phyloP scores from a whole-genome alignment of 2,329 filamentous ascomycete species.

The Pseudogymnoascus verrucosus region DNA sequence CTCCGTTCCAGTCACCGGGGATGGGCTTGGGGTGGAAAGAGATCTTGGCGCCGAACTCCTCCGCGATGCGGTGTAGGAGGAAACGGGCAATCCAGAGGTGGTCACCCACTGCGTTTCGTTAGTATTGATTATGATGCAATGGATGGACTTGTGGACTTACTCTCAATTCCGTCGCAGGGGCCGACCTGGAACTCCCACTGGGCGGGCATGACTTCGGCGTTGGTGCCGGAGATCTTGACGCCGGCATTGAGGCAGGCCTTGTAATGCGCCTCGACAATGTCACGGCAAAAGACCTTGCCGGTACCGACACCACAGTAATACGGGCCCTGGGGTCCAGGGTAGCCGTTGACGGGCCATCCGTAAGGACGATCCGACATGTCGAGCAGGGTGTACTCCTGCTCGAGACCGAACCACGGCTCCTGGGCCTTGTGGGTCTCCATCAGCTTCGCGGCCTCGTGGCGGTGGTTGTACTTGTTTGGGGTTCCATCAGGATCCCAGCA shows the following conservation, averaged over 20 bases:
- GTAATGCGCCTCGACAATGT: conserved; percentile 94
- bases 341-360: conserved; percentile 77
- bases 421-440: conserved; percentile 81
- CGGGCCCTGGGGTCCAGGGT: conserved; percentile 76
- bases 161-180: conserved; percentile 76
- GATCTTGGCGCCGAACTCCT: conserved; percentile 94
- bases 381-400: conserved; percentile 95
- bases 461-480: conserved; percentile 98
- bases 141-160: conserved; percentile 39
- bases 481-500: conserved; percentile 90
- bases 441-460: conserved; percentile 80
- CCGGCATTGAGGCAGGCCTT: conserved; percentile 77
- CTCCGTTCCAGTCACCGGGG: conserved; percentile 93
- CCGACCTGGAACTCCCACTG: conserved; percentile 99
- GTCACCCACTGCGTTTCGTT: conserved; percentile 64
- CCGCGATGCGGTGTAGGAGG: conserved; percentile 82
- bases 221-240: conserved; percentile 94
- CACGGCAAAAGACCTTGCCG: conserved; percentile 94
- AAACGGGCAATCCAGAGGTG: conserved; percentile 92
- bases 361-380: conserved; percentile 81
- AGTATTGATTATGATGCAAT: conserved; percentile 14
- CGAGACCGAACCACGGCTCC: conserved; percentile 94
- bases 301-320: conserved; percentile 98
- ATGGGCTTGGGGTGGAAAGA: conserved; percentile 95
- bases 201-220: conserved; percentile 96